phyloP scores from a whole-genome alignment of 345 rosid genomes.

The Eucalyptus grandis region DNA sequence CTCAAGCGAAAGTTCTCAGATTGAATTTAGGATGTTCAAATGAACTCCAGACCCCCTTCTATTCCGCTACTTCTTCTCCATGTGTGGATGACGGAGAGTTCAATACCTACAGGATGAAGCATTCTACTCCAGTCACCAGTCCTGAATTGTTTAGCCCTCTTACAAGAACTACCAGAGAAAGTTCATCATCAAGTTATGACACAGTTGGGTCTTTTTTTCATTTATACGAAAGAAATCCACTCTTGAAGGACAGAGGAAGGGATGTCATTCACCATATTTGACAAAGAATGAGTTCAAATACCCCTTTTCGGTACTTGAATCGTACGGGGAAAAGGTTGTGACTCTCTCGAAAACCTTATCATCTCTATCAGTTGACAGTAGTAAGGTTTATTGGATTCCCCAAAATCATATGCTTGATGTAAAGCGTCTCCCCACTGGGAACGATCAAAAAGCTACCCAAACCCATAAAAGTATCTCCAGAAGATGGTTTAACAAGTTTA shows the following conservation, averaged over 20 bases:
- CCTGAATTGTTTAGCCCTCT: constrained; percentile 36
- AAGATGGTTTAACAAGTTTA: constrained; percentile 32
- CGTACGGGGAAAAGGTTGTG: constrained; percentile 7
- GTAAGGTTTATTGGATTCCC: constrained; percentile 33
- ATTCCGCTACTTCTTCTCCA: constrained; percentile 48
- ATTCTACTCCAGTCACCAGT: constrained; percentile 62
- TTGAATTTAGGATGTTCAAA: constrained; percentile 37
- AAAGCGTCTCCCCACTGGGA: not conserved
- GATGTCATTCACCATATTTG: constrained; percentile 4
- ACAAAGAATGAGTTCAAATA: not conserved
- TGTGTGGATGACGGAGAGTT: constrained; percentile 5
- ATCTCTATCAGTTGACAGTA: not conserved
- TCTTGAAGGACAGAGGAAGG: constrained; percentile 31
- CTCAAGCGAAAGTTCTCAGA: constrained; percentile 55
- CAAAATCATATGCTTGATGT: constrained; percentile 19
- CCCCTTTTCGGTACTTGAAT: not conserved
- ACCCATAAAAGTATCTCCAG: constrained; percentile 15
- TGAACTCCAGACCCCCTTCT: constrained; percentile 47
- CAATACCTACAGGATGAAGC: constrained; percentile 24
- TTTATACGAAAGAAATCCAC: constrained; percentile 41
- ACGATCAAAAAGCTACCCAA: not conserved
- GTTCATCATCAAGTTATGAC: constrained; percentile 17
- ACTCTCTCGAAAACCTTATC: constrained; percentile 7
- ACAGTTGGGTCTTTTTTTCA: constrained; percentile 19
- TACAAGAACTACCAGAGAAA: constrained; percentile 18